phyloP scores from a whole-genome alignment of 495 filamentous ascomycete species.

The Podospora fimiseda region DNA sequence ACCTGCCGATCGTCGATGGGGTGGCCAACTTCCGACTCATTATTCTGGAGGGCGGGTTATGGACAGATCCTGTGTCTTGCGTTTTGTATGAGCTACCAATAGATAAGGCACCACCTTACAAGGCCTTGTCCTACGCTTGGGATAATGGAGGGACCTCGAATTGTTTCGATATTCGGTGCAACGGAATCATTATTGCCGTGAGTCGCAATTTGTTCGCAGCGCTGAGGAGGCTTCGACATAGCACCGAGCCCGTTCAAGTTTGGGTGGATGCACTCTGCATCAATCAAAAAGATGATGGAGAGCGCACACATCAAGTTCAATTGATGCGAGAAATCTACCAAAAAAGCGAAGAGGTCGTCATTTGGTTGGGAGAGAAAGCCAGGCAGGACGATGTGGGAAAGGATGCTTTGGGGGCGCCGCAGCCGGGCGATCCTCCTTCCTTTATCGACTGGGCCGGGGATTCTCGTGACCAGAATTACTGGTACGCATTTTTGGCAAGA shows the following conservation, averaged over 20 bases:
- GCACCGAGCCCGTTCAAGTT: background rate
- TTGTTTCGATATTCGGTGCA: conserved; percentile 5
- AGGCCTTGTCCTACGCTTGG: conserved; percentile 17
- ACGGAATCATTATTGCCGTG: conserved; percentile 6
- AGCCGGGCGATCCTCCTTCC: background rate
- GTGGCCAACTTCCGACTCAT: conserved; percentile 7
- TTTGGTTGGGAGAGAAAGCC: conserved; percentile 13
- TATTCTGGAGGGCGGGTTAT: background rate
- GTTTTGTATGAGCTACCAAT: background rate
- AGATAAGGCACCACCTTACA: conserved; percentile 7
- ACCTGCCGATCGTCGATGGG: too few relatives aligned
- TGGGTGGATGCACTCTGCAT: conserved; percentile 5
- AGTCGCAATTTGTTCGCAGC: conserved; percentile 11
- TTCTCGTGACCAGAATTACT: conserved; percentile 1
- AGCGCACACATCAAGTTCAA: conserved; percentile 14
- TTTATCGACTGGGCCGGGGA: conserved; percentile 10
- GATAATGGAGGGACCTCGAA: background rate
- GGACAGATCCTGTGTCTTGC: background rate
- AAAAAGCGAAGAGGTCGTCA: conserved; percentile 7
- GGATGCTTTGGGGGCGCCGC: too few relatives aligned
- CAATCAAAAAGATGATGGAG: conserved; percentile 4
- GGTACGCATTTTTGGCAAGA: conserved; percentile 1
- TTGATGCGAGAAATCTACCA: conserved; percentile 18
- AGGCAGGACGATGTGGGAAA: conserved; percentile 10
- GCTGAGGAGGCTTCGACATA: conserved; percentile 10